Evolutionary conservation across 495 filamentous ascomycete genomes (phyloP).

Genomic region (Rusavskia elegans): DNA sequence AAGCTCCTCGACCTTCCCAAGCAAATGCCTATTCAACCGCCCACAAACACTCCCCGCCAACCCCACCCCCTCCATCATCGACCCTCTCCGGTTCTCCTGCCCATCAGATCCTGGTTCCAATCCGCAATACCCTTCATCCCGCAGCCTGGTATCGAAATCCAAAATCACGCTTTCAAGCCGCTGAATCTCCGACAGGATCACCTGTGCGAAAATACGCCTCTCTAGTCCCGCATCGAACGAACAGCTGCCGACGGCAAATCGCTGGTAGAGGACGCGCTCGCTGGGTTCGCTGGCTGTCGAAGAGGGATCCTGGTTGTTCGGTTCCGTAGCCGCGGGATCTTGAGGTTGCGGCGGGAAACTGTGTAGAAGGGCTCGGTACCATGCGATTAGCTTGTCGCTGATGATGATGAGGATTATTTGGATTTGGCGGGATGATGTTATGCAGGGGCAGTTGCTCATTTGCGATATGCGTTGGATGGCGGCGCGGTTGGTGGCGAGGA

Average conservation of each 20-base stretch:
- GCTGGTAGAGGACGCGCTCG: not conserved
- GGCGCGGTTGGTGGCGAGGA: slow-evolving; percentile 3
- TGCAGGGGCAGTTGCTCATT: slow-evolving; percentile 1
- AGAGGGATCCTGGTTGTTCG: too few species aligned
- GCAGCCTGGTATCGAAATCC: not conserved
- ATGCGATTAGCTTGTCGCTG: slow-evolving; percentile 4
- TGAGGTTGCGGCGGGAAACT: not conserved
- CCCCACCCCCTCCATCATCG: too few species aligned
- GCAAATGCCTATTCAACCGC: too few species aligned
- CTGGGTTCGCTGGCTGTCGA: not conserved
- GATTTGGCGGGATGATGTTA: not conserved
- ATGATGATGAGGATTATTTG: slow-evolving; percentile 4
- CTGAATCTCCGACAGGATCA: not conserved
- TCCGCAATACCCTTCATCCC: too few species aligned
- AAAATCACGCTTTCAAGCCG: not conserved
- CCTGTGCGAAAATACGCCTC: not conserved
- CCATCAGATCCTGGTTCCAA: too few species aligned
- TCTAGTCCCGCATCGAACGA: not conserved
- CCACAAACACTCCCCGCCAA: too few species aligned
- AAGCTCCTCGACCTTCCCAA: too few species aligned
- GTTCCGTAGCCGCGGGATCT: too few species aligned
- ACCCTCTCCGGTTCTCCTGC: too few species aligned
- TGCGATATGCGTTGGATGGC: slow-evolving; percentile 2
- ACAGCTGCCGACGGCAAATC: not conserved
- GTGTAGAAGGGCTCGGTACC: slow-evolving; percentile 5